Base-by-base conservation (phyloP, 2,329 filamentous ascomycete species). In the Fusarium proliferatum region DNA sequence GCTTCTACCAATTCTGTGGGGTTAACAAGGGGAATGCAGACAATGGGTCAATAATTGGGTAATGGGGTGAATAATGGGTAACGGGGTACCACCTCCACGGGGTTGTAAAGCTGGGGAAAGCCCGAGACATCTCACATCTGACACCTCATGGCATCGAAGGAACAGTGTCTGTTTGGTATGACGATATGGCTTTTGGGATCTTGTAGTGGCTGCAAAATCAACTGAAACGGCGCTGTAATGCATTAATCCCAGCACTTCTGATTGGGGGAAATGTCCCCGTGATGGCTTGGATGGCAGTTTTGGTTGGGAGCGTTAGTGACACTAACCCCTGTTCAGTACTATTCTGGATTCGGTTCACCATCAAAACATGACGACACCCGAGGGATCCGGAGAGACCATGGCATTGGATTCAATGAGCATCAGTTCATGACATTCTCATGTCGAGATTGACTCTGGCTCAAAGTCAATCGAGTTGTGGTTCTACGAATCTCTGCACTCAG, bases 81-180 rank as follows among this genome's bases (percentile, higher is more conserved):
- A n/a, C 21, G 42, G 39, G 16, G 30, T 23, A n/a, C 17, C n/a
- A 48, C 23, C 49, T 67, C 66, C 65, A 74, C 33, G 61, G 66
- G 71, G 70, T 41, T 51, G 21, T 16, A 66, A 70, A 67, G 53
- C 67, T 70, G 67, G 66, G 61, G 67, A 71, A 71, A 10, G 30
- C n/a, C 45, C 65, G 58, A 58, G 49, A 45, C 11, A 3, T 21
- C 9, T 21, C 11, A 26, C n/a, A 21, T 23, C 45, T 51, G 30
- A 51, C 33, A 53, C 49, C 7, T 28, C 16, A 52, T 10, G 5
- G 23, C 28, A 49, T 53, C 12, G 6, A 36, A 53, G 33, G 4
- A 21, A 38, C 33, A 12, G 33, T 6, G 46, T 12, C 12, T 45
- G 16, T 38, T 33, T 16, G 38, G 36, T 36, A 64, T 60, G 46